These are phyloP conservation scores for Suhomyces coccinellae DNA, from an alignment of 1,139 yeast genomes.

Conservation along the genomic window DNA sequence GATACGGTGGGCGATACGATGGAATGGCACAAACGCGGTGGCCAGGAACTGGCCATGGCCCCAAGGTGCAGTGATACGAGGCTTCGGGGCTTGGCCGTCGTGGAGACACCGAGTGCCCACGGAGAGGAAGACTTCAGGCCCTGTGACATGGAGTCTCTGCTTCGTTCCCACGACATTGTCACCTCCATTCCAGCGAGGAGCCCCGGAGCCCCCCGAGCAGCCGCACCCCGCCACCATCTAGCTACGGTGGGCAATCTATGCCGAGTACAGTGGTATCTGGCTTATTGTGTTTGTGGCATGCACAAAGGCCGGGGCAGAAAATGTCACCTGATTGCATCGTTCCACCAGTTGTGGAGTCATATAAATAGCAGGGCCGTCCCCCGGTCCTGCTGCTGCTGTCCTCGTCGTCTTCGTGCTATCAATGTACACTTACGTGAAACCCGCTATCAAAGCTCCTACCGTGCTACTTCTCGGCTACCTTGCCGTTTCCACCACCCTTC, in stretches of 20 bases:
- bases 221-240: no score
- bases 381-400: not conserved
- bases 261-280: conserved; percentile 1
- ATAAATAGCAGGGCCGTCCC: conserved; percentile 6
- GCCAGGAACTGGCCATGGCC: no score
- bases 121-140: no score
- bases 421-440: conserved; percentile 11
- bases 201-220: no score
- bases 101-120: no score
- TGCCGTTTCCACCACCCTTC: conserved; percentile 42
- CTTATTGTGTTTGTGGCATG: conserved; percentile 1
- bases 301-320: conserved; percentile 1
- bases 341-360: conserved; percentile 9
- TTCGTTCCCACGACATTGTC: no score
- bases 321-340: conserved; percentile 13
- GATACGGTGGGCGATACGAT: no score
- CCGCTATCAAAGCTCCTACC: conserved; percentile 20
- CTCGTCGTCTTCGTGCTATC: not conserved
- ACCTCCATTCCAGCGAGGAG: no score
- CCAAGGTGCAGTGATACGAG: no score
- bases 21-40: no score
- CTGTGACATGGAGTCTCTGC: no score
- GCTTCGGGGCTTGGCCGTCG: no score
- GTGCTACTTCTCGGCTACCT: conserved; percentile 41
- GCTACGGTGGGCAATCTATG: not conserved